A percentile compares a stretch with the other conserved stretches of the same genome.
phyloP scores from a whole-genome alignment of 768 basidiomycete genomes.

The Leccinum variicolor region DNA sequence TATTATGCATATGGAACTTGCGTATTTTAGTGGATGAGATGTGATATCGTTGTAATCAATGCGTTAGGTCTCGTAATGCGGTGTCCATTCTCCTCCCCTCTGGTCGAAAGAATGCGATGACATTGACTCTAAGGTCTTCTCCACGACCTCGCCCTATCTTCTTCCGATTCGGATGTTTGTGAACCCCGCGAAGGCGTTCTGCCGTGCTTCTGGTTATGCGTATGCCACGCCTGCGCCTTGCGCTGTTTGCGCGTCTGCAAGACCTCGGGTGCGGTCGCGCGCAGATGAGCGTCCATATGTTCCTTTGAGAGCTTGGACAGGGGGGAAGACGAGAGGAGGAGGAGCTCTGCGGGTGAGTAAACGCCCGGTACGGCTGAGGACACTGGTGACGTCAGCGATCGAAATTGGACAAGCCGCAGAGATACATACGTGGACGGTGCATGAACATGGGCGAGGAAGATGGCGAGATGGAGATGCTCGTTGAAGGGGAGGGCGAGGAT shows the following conservation, averaged over 20 bases:
- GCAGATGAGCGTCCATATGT: conserved; percentile 8
- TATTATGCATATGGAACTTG: neutral
- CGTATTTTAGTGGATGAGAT: neutral
- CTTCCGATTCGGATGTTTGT: conserved; percentile 17
- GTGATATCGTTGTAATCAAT: neutral
- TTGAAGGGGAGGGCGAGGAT: conserved; percentile 12
- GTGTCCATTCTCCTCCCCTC: neutral
- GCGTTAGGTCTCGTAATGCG: neutral
- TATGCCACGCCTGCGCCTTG: conserved; percentile 24
- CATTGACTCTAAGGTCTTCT: conserved; percentile 1
- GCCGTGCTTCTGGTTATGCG: conserved; percentile 1
- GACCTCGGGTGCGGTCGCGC: conserved; percentile 24
- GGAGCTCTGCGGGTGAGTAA: conserved; percentile 26
- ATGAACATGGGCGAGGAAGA: neutral
- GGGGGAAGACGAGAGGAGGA: conserved; percentile 23
- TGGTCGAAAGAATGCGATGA: neutral
- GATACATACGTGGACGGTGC: conserved; percentile 1
- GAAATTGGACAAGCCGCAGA: neutral
- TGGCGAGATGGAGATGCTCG: conserved; percentile 5
- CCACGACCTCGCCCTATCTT: conserved; percentile 15
- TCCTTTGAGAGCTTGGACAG: conserved; percentile 9
- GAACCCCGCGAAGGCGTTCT: conserved; percentile 6
- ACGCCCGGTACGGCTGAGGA: conserved; percentile 8
- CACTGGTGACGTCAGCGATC: neutral
- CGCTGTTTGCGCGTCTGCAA: conserved; percentile 24